Conservation (phyloP, 2,329 filamentous ascomycete genomes). For the Alternaria sp. region DNA sequence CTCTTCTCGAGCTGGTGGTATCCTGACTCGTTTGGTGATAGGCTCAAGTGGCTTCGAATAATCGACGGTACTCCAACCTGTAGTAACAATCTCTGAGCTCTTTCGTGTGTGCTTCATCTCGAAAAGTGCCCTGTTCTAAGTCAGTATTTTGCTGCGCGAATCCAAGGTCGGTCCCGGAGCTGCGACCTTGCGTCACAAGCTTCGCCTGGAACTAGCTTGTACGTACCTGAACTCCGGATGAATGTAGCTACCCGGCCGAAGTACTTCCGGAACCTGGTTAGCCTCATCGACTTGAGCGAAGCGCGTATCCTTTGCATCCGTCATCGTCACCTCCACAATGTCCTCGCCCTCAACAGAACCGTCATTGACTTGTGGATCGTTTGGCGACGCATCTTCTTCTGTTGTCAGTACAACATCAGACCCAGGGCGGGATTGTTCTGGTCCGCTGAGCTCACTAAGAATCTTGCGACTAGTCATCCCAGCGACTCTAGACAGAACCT, state of each 20-base stretch:
- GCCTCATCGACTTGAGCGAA: slow-evolving; percentile 20
- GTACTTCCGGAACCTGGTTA: slow-evolving; percentile 51
- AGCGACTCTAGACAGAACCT: slow-evolving; percentile 76
- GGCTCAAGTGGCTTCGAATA: slow-evolving; percentile 65
- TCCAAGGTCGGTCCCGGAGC: not conserved
- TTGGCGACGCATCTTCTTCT: slow-evolving; percentile 68
- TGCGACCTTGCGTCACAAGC: not conserved
- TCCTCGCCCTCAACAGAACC: slow-evolving; percentile 87
- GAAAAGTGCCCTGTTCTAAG: slow-evolving; percentile 62
- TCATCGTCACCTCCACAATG: slow-evolving; percentile 89
- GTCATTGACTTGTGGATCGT: slow-evolving; percentile 74
- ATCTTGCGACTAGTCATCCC: slow-evolving; percentile 76
- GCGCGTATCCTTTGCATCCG: slow-evolving; percentile 59
- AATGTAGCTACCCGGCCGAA: slow-evolving; percentile 64
- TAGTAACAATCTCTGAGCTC: slow-evolving; percentile 66
- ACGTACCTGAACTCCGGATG: slow-evolving; percentile 61
- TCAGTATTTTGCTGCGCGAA: not conserved
- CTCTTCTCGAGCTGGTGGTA: slow-evolving; percentile 38
- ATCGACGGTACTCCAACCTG: slow-evolving; percentile 70
- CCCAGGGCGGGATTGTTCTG: slow-evolving; percentile 59
- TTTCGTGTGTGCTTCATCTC: slow-evolving; percentile 70
- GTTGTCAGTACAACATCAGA: slow-evolving; percentile 73
- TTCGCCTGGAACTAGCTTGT: not conserved
- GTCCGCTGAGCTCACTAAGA: slow-evolving; percentile 60
- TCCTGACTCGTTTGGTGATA: slow-evolving; percentile 55